Evolutionary conservation across 805 yeast genomes (phyloP), one percentile per base, ranked within the genome.

Genomic region (Pichia exigua): DNA sequence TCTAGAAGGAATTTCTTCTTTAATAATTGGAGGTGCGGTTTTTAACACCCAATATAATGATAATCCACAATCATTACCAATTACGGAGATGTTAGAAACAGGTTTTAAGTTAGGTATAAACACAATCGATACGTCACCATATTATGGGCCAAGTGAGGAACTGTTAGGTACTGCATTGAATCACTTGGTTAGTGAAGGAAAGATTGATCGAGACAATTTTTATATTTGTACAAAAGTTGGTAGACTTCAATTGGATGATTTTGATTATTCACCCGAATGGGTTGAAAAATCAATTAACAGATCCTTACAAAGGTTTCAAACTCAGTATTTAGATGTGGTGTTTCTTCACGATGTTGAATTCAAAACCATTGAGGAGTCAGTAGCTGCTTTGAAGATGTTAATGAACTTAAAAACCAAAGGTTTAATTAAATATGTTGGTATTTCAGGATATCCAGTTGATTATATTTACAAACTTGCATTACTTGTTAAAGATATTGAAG

Each of bases 321-420:
- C 96, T 0, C 54, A 59, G 3, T 88, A 89, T 64, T 64, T 92
- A 56, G 97, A 91, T 65, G 69, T 87, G 53, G 91, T 92, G 7
- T 87, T 87, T 65, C 72, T 90, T 58, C 98, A 92, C 67, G 98
- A 91, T 63, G 79, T 90, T 45, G 98, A 91, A 64, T 92, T 91
- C 66, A 85, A 82, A 9, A 64, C 75, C 0, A 76, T 76, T 32
- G 71, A 65, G 1, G 77, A 77, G 22, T 78, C 83, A 5, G 60
- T 78, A 17, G 83, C 65, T 26, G 97, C 96, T 0, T 69, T 92
- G 48, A 68, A 65, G 27, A 83, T 81, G 57, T 71, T 89, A 57
- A 76, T 71, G 58, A 66, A 64, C 46, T 68, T 91, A 58, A 86
- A 88, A 62, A 58, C 73, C 7, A 81, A 79, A 56, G 95, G 95